A percentile compares a stretch with the other conserved stretches of the same genome.
These are phyloP conservation scores for Bertia moriformis DNA, from an alignment of 2,329 filamentous ascomycete species.

Conservation along the genomic window DNA sequence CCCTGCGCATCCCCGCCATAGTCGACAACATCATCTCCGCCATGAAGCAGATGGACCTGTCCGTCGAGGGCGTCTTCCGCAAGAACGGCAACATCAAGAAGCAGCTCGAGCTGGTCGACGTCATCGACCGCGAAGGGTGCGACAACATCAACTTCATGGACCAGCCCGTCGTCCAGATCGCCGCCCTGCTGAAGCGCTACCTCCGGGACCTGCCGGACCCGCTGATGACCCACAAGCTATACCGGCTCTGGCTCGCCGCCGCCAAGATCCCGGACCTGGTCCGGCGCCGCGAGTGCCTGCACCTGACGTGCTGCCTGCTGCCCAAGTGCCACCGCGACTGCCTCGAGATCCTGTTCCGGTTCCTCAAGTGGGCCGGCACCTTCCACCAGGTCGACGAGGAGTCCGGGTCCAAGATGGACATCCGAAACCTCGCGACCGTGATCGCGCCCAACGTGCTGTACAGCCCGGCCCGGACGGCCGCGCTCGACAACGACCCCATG, in stretches of 20 bases:
- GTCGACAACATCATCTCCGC: slow-evolving; percentile 88
- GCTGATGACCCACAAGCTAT: slow-evolving; percentile 85
- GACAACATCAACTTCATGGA: slow-evolving; percentile 75
- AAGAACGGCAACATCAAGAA: slow-evolving; percentile 99
- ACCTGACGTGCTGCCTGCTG: slow-evolving; percentile 80
- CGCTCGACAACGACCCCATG: slow-evolving; percentile 76
- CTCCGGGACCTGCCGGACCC: slow-evolving; percentile 88
- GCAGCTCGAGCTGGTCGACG: slow-evolving; percentile 69
- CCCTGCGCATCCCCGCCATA: slow-evolving; percentile 78
- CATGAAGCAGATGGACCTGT: slow-evolving; percentile 98
- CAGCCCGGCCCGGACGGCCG: slow-evolving; percentile 47
- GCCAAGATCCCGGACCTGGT: slow-evolving; percentile 76
- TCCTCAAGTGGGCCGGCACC: slow-evolving; percentile 92
- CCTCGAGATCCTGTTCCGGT: slow-evolving; percentile 86
- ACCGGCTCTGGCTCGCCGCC: slow-evolving; percentile 75
- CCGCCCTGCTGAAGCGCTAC: slow-evolving; percentile 88
- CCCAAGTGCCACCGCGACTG: slow-evolving; percentile 87
- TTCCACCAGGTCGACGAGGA: slow-evolving; percentile 97
- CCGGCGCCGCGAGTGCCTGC: slow-evolving; percentile 69
- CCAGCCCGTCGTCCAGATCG: slow-evolving; percentile 84
- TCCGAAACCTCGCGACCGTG: slow-evolving; percentile 90
- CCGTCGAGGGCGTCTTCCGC: slow-evolving; percentile 92
- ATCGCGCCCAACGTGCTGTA: slow-evolving; percentile 92
- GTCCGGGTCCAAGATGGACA: slow-evolving; percentile 95
- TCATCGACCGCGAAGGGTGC: slow-evolving; percentile 73